phyloP scores from a whole-genome alignment of 2,329 filamentous ascomycete species.

The Colletotrichum graminicola region DNA sequence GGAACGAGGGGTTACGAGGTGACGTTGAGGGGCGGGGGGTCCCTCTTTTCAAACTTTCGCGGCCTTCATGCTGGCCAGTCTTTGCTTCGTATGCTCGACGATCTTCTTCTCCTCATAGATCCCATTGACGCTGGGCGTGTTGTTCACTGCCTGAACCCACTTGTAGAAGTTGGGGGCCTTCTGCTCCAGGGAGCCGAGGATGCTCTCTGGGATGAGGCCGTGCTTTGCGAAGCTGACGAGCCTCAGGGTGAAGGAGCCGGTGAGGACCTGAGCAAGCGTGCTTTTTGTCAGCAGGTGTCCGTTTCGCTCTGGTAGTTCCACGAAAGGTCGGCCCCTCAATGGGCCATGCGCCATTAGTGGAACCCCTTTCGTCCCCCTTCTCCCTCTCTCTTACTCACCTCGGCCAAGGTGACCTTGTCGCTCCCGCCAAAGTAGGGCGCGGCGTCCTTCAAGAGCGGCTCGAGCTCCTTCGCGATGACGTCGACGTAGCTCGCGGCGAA shows the following conservation, averaged over 20 bases:
- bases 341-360: neutral
- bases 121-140: slow-evolving; percentile 74
- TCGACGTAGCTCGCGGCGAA: slow-evolving; percentile 65
- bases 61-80: slow-evolving; percentile 45
- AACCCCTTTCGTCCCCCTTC: neutral
- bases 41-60: neutral
- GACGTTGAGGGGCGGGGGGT: neutral
- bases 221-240: slow-evolving; percentile 67
- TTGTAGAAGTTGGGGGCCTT: slow-evolving; percentile 75
- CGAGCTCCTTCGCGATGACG: slow-evolving; percentile 76
- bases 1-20: no score
- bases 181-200: slow-evolving; percentile 61
- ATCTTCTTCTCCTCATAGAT: slow-evolving; percentile 69
- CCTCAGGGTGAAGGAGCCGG: slow-evolving; percentile 76
- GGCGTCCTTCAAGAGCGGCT: slow-evolving; percentile 72
- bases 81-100: slow-evolving; percentile 57
- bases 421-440: slow-evolving; percentile 75
- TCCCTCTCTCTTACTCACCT: slow-evolving; percentile 64
- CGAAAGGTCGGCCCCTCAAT: neutral
- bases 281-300: slow-evolving; percentile 22
- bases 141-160: slow-evolving; percentile 72
- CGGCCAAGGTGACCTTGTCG: slow-evolving; percentile 76
- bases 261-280: slow-evolving; percentile 63
- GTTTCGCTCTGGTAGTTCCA: no score
- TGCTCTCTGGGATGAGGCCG: slow-evolving; percentile 63